A percentile compares a stretch with the other conserved stretches of the same genome.
These are phyloP conservation scores for Lactarius evosmus DNA, from an alignment of 768 basidiomycete species.

Conservation along the genomic window DNA sequence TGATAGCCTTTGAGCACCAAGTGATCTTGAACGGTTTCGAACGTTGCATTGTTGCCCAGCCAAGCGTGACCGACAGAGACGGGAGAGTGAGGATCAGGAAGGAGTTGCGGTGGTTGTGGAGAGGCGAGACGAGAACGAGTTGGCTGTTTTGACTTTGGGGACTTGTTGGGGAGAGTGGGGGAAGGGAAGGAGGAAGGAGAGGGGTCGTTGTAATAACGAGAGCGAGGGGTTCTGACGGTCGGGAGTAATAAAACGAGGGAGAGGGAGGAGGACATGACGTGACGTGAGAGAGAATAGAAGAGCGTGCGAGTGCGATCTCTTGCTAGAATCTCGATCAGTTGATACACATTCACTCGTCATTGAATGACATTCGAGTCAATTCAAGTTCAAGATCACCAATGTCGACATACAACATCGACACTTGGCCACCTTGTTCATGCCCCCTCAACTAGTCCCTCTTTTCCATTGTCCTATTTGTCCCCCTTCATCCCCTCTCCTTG, in stretches of 20 bases:
- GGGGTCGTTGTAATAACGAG: slow-evolving; percentile 1
- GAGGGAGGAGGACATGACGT: background rate
- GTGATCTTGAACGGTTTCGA: slow-evolving; percentile 48
- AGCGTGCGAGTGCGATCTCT: slow-evolving; percentile 13
- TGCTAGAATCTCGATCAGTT: background rate
- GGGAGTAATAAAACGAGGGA: slow-evolving; percentile 23
- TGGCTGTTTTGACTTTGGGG: slow-evolving; percentile 18
- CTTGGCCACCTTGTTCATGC: slow-evolving; percentile 18
- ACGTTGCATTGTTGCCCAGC: slow-evolving; percentile 46
- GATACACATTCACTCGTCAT: background rate
- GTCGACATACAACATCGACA: slow-evolving; percentile 15
- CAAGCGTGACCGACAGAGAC: slow-evolving; percentile 33
- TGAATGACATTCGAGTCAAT: background rate
- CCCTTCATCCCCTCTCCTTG: slow-evolving; percentile 36
- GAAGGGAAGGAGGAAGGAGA: background rate
- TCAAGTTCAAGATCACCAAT: slow-evolving; percentile 19
- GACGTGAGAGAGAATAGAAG: background rate
- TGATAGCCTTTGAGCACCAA: slow-evolving; percentile 63
- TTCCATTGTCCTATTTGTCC: slow-evolving; percentile 57
- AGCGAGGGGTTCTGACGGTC: slow-evolving; percentile 21
- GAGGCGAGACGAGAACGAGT: slow-evolving; percentile 24
- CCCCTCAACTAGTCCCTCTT: slow-evolving; percentile 36
- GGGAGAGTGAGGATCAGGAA: background rate
- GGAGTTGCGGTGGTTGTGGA: slow-evolving; percentile 2
- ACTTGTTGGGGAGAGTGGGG: slow-evolving; percentile 8